Evolutionary conservation across 2,329 filamentous ascomycete species (phyloP), one percentile per base, ranked within the genome.

Genomic region (Verticillium nubilum): DNA sequence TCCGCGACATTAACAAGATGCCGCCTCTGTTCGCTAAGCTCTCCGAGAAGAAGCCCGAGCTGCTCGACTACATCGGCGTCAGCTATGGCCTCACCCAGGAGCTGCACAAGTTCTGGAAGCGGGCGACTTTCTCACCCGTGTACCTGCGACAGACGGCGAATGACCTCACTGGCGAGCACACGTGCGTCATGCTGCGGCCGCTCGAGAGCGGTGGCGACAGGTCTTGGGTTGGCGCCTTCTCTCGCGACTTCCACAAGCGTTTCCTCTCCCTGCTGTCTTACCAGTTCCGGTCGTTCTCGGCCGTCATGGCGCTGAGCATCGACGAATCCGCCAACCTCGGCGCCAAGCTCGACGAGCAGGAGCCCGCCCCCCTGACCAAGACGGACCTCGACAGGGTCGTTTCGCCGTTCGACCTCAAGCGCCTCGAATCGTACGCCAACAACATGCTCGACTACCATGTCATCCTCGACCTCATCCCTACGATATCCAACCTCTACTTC

Each of bases 381-480:
- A 64, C 76, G 1, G 89, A 93, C 62, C 83, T 99, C 6, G 93
- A 97, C 68, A 78, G 80, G 17, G 74, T 88, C 2, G 84, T 99
- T 73, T 92, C 91, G 3, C 93, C 95, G 0, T 98, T 95, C 72
- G 95, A 99, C 72, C 84, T 97, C 63, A 98, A 98, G 79, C 88
- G 95, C 28, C 81, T 99, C 3, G 94, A 97, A 71, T 93, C 90
- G 52, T 99, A 99, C 68, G 91, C 95, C 17, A 96, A 96, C 75
- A 97, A 96, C 75, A 90, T 97, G 83, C 86, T 99, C 50, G 96
- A 99, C 74, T 97, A 98, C 78, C 96, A 97, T 70, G 93, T 97
- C 66, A 95, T 99, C 59, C 83, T 98, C 28, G 96, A 99, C 71
- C 85, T 99, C 69, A 82, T 99, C 59, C 95, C 95, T 0, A 84